phyloP scores from a whole-genome alignment of 768 basidiomycete species.

The Clavulina sp. region DNA sequence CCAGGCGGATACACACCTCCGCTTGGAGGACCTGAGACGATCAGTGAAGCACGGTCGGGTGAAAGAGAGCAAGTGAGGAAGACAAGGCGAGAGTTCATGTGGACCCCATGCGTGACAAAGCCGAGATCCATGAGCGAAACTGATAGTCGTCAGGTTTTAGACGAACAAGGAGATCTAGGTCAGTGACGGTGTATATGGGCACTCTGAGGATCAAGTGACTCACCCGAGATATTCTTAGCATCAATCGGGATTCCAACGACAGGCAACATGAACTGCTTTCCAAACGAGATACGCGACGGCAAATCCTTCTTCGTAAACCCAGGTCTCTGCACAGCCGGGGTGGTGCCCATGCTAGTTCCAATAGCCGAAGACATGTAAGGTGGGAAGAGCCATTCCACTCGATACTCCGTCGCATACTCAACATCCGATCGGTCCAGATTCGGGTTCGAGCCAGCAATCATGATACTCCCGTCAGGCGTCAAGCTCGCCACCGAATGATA shows the following conservation, averaged over 20 bases:
- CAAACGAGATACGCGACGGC: constrained; percentile 13
- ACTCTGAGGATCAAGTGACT: neutral
- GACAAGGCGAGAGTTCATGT: constrained; percentile 13
- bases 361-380: constrained; percentile 25
- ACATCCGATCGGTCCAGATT: constrained; percentile 36
- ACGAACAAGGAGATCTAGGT: neutral
- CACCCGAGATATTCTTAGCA: constrained; percentile 3
- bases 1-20: constrained; percentile 11
- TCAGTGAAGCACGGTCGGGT: constrained; percentile 21
- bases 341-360: no score
- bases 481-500: constrained; percentile 56
- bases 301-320: no score
- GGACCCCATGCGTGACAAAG: constrained; percentile 12
- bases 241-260: neutral
- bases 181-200: neutral
- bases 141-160: neutral
- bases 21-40: constrained; percentile 15
- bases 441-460: constrained; percentile 68
- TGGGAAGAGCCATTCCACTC: constrained; percentile 27
- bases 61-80: constrained; percentile 19
- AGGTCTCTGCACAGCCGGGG: constrained; percentile 22
- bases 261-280: constrained; percentile 3
- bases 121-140: constrained; percentile 13
- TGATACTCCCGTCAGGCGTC: constrained; percentile 53
- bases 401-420: constrained; percentile 20